Evolutionary conservation across 345 rosid genomes (phyloP).

Genomic region (Aquilaria sinensis): DNA sequence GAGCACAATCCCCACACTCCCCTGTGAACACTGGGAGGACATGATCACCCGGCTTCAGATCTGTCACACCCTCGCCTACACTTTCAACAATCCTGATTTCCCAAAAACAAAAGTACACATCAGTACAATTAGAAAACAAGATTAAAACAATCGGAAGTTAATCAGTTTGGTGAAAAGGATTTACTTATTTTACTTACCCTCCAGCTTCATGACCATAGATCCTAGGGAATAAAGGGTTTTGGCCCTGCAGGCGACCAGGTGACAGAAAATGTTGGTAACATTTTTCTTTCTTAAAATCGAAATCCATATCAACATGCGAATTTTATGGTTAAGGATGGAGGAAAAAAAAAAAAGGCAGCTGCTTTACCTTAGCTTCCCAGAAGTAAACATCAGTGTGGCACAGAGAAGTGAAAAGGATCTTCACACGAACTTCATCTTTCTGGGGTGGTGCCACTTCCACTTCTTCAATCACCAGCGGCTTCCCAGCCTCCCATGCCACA

Average conservation of each 20-base stretch:
- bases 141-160: too few relatives aligned
- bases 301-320: neutral
- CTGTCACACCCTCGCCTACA: slow-evolving; percentile 35
- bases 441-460: slow-evolving; percentile 29
- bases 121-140: neutral
- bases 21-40: slow-evolving; percentile 38
- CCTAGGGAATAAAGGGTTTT: slow-evolving; percentile 20
- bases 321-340: neutral
- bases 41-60: slow-evolving; percentile 32
- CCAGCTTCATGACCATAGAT: slow-evolving; percentile 23
- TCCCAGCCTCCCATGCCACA: slow-evolving; percentile 28
- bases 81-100: slow-evolving; percentile 33
- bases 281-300: neutral
- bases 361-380: slow-evolving; percentile 29
- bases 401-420: slow-evolving; percentile 26
- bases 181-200: slow-evolving; percentile 6
- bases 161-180: too few relatives aligned
- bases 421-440: slow-evolving; percentile 23
- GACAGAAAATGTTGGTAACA: neutral
- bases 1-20: slow-evolving; percentile 29
- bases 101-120: neutral
- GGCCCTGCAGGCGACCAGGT: slow-evolving; percentile 12
- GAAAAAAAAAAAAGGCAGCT: too few relatives aligned
- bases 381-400: slow-evolving; percentile 31
- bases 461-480: slow-evolving; percentile 25